Base-by-base conservation (phyloP, 228 moss, liverwort and hornwort genomes). In the Sphagnum magellanicum region DNA sequence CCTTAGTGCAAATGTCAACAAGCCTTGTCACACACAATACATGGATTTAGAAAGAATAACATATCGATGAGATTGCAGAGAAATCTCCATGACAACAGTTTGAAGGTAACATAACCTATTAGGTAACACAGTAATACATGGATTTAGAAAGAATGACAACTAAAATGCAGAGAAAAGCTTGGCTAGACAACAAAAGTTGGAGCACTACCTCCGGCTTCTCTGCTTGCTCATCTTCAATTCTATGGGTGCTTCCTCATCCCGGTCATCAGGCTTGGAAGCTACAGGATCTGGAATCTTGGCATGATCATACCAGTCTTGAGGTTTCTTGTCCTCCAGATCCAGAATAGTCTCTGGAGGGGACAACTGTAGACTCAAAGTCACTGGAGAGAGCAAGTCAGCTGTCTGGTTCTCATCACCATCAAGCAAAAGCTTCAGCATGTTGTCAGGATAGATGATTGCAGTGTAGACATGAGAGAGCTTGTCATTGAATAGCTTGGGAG, bases 391-490 rank as follows among this genome's bases (percentile, higher is more conserved):
- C n/a, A 97, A 70, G 74, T 90, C 87, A 15, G 85, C 98, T 0
- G 86, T 84, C 81, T 84, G 91, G 61, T 87, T 83, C 77, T 86
- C 88, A 74, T 93, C 93, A 49, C 98, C 98, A 16, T 98, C 98
- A 4, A 98, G 76, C 79, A 98, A 73, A 17, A 98, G 6, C 78
- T 82, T 89, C 46, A 98, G 0, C 0, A 92, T 91, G 51, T 89
- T 91, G 79, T 98, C 88, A 48, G 90, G 81, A 50, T 98, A 91
- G 62, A 98, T 90, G 59, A 98, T 84, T 4, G 93, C 93, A 0
- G 98, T 92, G 68, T 98, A 98, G 1, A 90, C 98, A 65, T 98
- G 98, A 52, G 91, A 83, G 48, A 91, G 49, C 77, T 98, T 98
- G 65, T 93, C 98, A 9, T 66, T 52, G 0, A 48, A 49, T 0